phyloP scores from a whole-genome alignment of 331 rosid species.

The Pyracantha coccinea region DNA sequence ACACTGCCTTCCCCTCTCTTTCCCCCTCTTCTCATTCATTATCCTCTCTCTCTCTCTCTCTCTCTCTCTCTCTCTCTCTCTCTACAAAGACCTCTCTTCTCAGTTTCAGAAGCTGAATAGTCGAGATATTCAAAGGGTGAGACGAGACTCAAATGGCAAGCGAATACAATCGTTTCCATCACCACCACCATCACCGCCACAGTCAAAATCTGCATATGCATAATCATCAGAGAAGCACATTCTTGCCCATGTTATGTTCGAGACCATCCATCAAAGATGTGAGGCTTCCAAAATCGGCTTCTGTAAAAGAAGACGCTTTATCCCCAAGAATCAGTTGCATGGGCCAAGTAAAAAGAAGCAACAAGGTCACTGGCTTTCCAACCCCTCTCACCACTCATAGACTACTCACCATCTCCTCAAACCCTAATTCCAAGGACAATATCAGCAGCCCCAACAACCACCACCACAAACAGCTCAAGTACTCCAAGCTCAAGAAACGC shows the following conservation, averaged over 20 bases:
- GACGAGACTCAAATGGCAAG: slow-evolving; percentile 27
- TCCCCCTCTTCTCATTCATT: not conserved
- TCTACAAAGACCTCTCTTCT: not conserved
- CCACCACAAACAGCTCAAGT: slow-evolving; percentile 25
- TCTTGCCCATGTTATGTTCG: slow-evolving; percentile 87
- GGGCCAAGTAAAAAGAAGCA: slow-evolving; percentile 90
- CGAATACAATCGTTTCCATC: slow-evolving; percentile 30
- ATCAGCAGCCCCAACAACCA: slow-evolving; percentile 2
- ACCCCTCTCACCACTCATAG: slow-evolving; percentile 21
- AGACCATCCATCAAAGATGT: slow-evolving; percentile 64
- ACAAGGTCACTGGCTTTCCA: slow-evolving; percentile 60
- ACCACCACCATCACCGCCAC: slow-evolving; percentile 27
- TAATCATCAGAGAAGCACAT: slow-evolving; percentile 37
- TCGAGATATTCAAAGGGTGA: not conserved
- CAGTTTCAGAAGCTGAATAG: not conserved
- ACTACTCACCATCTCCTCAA: not conserved
- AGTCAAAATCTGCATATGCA: not conserved
- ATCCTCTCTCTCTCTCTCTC: too few relatives aligned
- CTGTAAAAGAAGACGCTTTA: slow-evolving; percentile 38
- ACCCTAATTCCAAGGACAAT: slow-evolving; percentile 13
- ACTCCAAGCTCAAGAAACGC: slow-evolving; percentile 65
- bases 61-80: not conserved
- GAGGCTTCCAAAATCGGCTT: slow-evolving; percentile 33
- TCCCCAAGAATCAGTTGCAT: slow-evolving; percentile 92
- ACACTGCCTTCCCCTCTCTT: not conserved